Evolutionary conservation across 352 stramenopile species (phyloP), one percentile per base, ranked within the genome.

Genomic region (Globisporangium lucens): DNA sequence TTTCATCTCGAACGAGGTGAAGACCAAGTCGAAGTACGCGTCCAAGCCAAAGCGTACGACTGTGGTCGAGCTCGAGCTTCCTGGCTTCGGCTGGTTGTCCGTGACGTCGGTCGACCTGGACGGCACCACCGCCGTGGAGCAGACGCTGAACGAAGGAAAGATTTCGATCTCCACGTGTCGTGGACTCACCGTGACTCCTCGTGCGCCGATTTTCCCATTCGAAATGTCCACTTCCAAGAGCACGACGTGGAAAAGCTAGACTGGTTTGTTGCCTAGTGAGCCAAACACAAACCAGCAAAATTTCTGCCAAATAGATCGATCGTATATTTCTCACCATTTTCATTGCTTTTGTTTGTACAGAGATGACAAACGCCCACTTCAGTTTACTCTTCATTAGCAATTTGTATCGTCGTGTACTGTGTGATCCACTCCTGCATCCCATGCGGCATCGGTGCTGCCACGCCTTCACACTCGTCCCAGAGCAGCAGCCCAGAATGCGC

Each of bases 81-180:
- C 84, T 56, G 83, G 84, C 57, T 94, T 95, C 69, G 85, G 87
- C 20, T 95, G 87, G 87, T 74, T 94, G 17, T 82, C 78, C 2
- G 76, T 94, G 62, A 93, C 87, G 0, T 82, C 85, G 20, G 82
- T 95, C 9, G 85, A 94, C 66, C 70, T 95, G n/a, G 85, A 95
- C 56, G 85, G 87, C 55, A 91, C 87, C 5, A 55, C 69, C 10
- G 73, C 83, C n/a, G 78, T 83, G 20, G 75, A 85, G 64, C 78
- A 80, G 56, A 95, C 87, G 35, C 76, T 95, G 29, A 65, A 70
- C 9, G 71, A 88, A 22, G 84, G 66, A 12, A 89, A 84, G 52
- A 83, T 95, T 65, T 73, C 78, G 10, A 68, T 95, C 6, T 79
- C 77, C 60, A 89, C 84, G 10, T 92, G 82, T 49, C 76, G 81